phyloP scores from a whole-genome alignment of 768 basidiomycete species.

The Russula virescens region DNA sequence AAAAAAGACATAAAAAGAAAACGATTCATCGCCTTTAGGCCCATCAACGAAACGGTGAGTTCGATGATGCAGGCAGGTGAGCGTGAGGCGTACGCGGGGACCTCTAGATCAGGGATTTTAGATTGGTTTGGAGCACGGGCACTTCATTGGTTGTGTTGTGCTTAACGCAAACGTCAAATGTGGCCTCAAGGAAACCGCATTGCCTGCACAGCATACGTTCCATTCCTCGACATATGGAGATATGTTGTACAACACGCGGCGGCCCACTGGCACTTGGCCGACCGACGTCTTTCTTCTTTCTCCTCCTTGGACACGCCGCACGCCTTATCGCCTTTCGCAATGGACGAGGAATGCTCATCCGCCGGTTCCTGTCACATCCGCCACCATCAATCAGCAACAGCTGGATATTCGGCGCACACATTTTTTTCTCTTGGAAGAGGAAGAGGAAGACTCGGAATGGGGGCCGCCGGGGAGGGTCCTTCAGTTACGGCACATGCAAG shows the following conservation, averaged over 20 bases:
- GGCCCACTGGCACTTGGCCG: too few species aligned
- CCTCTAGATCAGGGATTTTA: not conserved
- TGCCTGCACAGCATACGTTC: not conserved
- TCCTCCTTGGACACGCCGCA: too few species aligned
- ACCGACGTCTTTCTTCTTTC: not conserved
- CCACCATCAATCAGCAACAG: not conserved
- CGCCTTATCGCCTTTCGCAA: not conserved
- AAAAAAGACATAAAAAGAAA: too few species aligned
- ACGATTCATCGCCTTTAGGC: not conserved
- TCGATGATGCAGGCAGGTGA: conserved; percentile 1
- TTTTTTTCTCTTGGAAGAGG: too few species aligned
- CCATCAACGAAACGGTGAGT: not conserved
- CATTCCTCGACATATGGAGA: not conserved
- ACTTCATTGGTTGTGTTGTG: not conserved
- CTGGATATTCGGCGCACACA: too few species aligned
- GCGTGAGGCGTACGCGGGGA: not conserved
- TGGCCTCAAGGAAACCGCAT: conserved; percentile 9
- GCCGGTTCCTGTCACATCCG: not conserved
- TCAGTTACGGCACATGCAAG: too few species aligned
- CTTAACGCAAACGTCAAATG: not conserved
- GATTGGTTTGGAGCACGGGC: not conserved
- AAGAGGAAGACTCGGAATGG: too few species aligned
- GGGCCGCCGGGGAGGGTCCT: too few species aligned
- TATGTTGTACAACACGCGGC: not conserved
- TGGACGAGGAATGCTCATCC: too few species aligned